phyloP scores from a whole-genome alignment of 2,329 filamentous ascomycete species.

The Geosmithia morbida region DNA sequence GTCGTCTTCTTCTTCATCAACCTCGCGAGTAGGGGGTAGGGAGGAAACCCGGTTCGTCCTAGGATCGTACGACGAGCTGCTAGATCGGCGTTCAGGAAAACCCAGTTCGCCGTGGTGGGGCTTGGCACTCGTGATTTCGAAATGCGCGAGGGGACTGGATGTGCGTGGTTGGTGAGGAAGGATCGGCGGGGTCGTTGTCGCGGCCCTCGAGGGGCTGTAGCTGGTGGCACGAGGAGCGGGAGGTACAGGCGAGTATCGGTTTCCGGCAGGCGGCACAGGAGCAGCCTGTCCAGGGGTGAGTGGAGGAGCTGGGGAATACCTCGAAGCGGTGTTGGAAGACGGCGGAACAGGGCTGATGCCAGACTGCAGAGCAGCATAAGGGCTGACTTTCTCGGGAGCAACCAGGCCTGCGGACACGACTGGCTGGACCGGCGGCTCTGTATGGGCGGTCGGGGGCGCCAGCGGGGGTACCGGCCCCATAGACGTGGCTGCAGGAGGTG shows the following conservation, averaged over 20 bases:
- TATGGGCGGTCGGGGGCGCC: constrained; percentile 4
- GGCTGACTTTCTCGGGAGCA: constrained; percentile 34
- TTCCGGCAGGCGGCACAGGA: constrained; percentile 19
- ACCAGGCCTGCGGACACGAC: constrained; percentile 27
- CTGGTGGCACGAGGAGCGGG: constrained; percentile 23
- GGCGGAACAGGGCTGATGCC: constrained; percentile 15
- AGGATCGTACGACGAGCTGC: constrained; percentile 39
- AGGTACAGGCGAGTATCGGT: constrained; percentile 39
- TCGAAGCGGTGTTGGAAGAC: constrained; percentile 19
- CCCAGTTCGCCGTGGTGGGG: constrained; percentile 21
- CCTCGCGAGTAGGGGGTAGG: constrained; percentile 45
- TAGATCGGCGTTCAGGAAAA: constrained; percentile 27
- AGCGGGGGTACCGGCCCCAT: constrained; percentile 8
- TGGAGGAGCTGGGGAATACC: constrained; percentile 48
- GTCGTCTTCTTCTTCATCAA: constrained; percentile 37
- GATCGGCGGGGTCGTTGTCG: constrained; percentile 25
- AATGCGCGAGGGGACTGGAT: constrained; percentile 51
- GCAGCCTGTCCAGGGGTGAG: constrained; percentile 22
- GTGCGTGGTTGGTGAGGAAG: constrained; percentile 48
- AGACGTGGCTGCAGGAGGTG: constrained; percentile 7
- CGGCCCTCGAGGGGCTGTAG: constrained; percentile 17
- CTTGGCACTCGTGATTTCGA: constrained; percentile 35
- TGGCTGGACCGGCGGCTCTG: constrained; percentile 6
- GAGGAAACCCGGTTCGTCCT: constrained; percentile 39
- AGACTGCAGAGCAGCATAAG: constrained; percentile 33